A percentile compares a stretch with the other conserved stretches of the same genome.
Conservation (phyloP, 192 early-diverging fungal species). For the Oehlia diaphana region DNA sequence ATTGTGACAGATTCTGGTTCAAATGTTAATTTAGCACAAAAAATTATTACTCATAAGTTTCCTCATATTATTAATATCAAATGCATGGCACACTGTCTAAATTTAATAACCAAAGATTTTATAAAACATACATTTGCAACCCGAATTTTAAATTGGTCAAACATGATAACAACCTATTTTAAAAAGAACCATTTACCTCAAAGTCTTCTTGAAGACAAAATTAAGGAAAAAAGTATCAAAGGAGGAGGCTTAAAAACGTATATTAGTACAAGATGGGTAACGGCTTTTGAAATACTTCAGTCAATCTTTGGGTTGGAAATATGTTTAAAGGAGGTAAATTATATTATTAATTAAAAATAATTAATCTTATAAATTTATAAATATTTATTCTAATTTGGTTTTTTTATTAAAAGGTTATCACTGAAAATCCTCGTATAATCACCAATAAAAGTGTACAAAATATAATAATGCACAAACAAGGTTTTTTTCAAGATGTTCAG, state of each 20-base stretch:
- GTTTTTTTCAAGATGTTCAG: slow-evolving; percentile 1
- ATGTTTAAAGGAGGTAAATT: slow-evolving; percentile 1
- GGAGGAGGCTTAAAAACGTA: background rate
- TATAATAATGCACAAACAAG: background rate
- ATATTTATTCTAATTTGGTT: no score
- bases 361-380: no score
- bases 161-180: background rate
- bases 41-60: background rate
- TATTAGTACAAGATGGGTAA: background rate
- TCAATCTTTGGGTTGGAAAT: background rate
- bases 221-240: background rate
- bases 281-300: background rate
- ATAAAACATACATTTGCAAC: slow-evolving; percentile 10
- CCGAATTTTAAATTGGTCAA: background rate
- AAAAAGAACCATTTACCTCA: background rate
- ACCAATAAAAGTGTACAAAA: background rate
- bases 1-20: background rate
- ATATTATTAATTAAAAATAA: background rate
- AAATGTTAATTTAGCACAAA: background rate
- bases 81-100: background rate
- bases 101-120: slow-evolving; percentile 9
- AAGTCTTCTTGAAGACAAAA: background rate
- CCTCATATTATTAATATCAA: background rate
- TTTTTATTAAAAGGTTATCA: background rate
- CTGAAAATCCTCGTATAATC: background rate